Evolutionary conservation across 1,139 yeast species (phyloP), one percentile per base, ranked within the genome.

Genomic region (Kodamaea alishanica): DNA sequence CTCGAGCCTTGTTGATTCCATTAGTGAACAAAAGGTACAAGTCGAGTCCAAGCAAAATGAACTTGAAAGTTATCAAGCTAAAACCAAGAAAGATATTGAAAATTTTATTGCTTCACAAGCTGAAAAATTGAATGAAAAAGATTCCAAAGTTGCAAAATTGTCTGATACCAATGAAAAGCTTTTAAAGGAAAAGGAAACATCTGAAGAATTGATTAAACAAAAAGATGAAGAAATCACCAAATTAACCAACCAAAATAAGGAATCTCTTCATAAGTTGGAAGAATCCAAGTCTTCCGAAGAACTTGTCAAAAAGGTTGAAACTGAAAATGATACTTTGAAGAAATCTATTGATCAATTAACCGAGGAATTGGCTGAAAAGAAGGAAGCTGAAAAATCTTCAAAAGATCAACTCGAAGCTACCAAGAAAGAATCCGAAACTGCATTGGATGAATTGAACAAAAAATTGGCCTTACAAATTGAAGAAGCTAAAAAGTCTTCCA

Each of bases 41-140:
- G 4, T 15, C 4, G 20, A 15, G 20, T 15, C 20, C 20, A 15
- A 15, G 3, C 3, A 15, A 15, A 15, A 15, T 15, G 20, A 15
- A 15, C 20, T 15, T 15, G 20, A 15, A 15, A 4, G 20, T 4
- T 15, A 15, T 15, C 29, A 20, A 34, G 33, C 26, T 20, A 35
- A 15, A 28, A 15, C n/a, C 10, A 29, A 8, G 28, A 41, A 42
- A 24, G 55, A 58, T 37, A 48, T 61, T 37, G 65, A 61, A 41
- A 47, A 43, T 26, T 38, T 58, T 22, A 50, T 58, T 8, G 56
- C 56, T 2, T 49, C 48, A 24, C 39, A 30, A 20, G 23, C 28
- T 10, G 10, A 33, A 33, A 22, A 39, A 32, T 32, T 32, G 34
- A 15, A 32, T n/a, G 12, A 32, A 23, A 20, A 12, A 28, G 11